These are phyloP conservation scores for Oryza punctata DNA, from an alignment of 176 grass and related monocot genomes.

Conservation along the genomic window DNA sequence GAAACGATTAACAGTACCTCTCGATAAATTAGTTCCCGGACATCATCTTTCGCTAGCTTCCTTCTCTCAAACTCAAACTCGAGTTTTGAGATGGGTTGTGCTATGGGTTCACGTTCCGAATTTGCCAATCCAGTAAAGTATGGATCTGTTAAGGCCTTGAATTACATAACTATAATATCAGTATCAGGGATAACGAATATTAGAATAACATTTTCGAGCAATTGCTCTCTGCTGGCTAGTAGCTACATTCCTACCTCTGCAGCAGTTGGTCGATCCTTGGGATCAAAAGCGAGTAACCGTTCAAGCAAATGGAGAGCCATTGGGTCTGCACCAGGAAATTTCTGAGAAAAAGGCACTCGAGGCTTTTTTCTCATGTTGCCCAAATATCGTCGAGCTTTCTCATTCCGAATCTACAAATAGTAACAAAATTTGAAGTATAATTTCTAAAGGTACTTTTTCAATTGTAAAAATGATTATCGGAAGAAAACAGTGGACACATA, in stretches of 20 bases:
- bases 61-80: slow-evolving; percentile 97
- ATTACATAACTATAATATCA: slow-evolving; percentile 45
- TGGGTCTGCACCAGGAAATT: slow-evolving; percentile 70
- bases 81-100: slow-evolving; percentile 76
- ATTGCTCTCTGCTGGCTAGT: slow-evolving; percentile 8
- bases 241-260: slow-evolving; percentile 57
- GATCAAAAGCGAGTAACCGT: slow-evolving; percentile 74
- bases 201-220: slow-evolving; percentile 13
- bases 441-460: background rate
- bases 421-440: background rate
- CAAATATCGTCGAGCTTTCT: slow-evolving; percentile 78
- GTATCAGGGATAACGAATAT: slow-evolving; percentile 7
- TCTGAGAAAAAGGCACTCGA: slow-evolving; percentile 63
- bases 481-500: background rate
- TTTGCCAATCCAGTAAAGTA: slow-evolving; percentile 83
- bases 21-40: slow-evolving; percentile 84
- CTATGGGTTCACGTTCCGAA: slow-evolving; percentile 59
- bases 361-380: slow-evolving; percentile 66
- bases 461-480: background rate
- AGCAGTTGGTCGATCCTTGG: slow-evolving; percentile 71
- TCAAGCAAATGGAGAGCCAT: slow-evolving; percentile 77
- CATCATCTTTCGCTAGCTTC: slow-evolving; percentile 88
- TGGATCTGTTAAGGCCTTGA: slow-evolving; percentile 75
- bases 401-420: slow-evolving; percentile 70
- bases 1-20: slow-evolving; percentile 55